Evolutionary conservation across 768 basidiomycete species (phyloP).

Genomic region (Royoungia palumana): DNA sequence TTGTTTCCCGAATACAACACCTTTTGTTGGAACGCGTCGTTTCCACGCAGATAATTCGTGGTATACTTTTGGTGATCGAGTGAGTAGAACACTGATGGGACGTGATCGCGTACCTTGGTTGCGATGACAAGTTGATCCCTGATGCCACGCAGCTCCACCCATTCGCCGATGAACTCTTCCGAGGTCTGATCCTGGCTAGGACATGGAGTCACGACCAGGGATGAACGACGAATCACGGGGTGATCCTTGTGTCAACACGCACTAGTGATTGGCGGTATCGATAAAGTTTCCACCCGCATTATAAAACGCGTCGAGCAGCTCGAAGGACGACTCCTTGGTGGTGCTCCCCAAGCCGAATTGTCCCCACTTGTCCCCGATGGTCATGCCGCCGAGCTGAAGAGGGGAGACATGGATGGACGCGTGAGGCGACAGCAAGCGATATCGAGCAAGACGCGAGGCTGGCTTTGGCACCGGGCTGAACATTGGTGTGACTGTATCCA

Average conservation of each 20-base stretch:
- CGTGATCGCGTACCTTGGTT: slow-evolving; percentile 31
- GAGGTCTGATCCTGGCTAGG: slow-evolving; percentile 38
- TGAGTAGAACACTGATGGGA: too few relatives aligned
- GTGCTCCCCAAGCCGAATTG: slow-evolving; percentile 38
- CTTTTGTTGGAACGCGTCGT: slow-evolving; percentile 25
- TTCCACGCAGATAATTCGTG: slow-evolving; percentile 16
- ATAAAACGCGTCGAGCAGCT: slow-evolving; percentile 45
- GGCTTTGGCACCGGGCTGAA: slow-evolving; percentile 22
- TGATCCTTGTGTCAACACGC: slow-evolving; percentile 5
- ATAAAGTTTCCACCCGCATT: slow-evolving; percentile 49
- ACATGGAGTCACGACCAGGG: background rate
- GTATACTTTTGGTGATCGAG: slow-evolving; percentile 17
- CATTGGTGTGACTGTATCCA: background rate
- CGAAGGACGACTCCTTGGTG: slow-evolving; percentile 40
- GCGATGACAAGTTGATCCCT: slow-evolving; percentile 46
- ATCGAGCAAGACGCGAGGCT: slow-evolving; percentile 34
- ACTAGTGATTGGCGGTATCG: slow-evolving; percentile 48
- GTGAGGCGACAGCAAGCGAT: slow-evolving; percentile 38
- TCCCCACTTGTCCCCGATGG: slow-evolving; percentile 45
- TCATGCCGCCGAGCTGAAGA: slow-evolving; percentile 46
- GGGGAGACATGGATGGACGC: slow-evolving; percentile 50
- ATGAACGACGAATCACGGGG: background rate
- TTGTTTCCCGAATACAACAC: slow-evolving; percentile 48
- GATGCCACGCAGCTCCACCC: slow-evolving; percentile 40
- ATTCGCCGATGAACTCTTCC: slow-evolving; percentile 47